Evolutionary conservation across 2,329 filamentous ascomycete species (phyloP).

Genomic region (Aciculosporium take): DNA sequence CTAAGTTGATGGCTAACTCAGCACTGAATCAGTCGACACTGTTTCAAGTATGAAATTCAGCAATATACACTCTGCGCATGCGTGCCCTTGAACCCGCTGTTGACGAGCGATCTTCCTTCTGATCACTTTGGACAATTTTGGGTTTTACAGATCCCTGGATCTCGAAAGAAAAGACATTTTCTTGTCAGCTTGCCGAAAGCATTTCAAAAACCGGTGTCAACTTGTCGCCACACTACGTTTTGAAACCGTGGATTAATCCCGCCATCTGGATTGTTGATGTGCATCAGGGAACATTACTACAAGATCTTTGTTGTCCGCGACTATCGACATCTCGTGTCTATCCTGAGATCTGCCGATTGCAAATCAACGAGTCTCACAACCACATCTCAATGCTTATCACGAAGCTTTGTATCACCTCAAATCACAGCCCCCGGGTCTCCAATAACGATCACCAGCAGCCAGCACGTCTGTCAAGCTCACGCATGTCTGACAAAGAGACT

Average conservation of each 20-base stretch:
- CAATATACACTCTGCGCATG: background rate
- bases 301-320: background rate
- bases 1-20: background rate
- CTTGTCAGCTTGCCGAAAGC: background rate
- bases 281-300: background rate
- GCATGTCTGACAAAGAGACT: slow-evolving; percentile 44
- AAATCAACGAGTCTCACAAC: background rate
- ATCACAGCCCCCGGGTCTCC: slow-evolving; percentile 40
- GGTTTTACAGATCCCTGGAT: background rate
- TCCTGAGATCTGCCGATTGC: background rate
- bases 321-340: background rate
- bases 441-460: slow-evolving; percentile 36
- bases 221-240: background rate
- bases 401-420: slow-evolving; percentile 16
- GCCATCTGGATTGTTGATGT: background rate
- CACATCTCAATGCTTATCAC: slow-evolving; percentile 6
- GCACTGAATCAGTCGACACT: background rate
- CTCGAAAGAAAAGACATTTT: background rate
- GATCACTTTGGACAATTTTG: background rate
- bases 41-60: background rate
- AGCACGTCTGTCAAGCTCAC: slow-evolving; percentile 32
- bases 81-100: background rate
- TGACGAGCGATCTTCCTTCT: background rate
- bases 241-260: background rate
- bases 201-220: background rate